These are phyloP conservation scores for Talaromyces sp. DNA, from an alignment of 2,329 filamentous ascomycete species.

Conservation along the genomic window DNA sequence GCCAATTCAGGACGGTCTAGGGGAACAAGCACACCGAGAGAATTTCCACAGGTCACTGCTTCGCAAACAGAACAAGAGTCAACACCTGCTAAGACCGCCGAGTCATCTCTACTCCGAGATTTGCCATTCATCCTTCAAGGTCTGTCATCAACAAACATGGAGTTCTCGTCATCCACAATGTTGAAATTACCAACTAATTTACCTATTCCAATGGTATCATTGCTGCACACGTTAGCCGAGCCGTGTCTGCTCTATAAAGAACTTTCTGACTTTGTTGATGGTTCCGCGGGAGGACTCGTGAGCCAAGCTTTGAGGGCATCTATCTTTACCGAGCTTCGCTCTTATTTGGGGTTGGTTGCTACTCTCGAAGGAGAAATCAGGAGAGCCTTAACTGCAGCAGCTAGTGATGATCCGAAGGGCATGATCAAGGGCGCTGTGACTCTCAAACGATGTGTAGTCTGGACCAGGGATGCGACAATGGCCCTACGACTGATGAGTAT, in stretches of 20 bases:
- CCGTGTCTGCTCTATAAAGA: conserved; percentile 86
- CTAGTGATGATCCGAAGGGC: conserved; percentile 56
- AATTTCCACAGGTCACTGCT: conserved; percentile 21
- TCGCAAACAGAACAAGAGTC: conserved; percentile 32
- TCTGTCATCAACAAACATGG: conserved; percentile 77
- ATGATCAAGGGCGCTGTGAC: conserved; percentile 87
- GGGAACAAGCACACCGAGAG: conserved; percentile 22
- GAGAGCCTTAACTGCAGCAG: conserved; percentile 70
- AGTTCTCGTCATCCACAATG: conserved; percentile 65
- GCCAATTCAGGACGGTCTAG: conserved; percentile 17
- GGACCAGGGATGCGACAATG: conserved; percentile 97
- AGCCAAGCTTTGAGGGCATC: conserved; percentile 88
- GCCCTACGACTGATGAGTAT: conserved; percentile 87
- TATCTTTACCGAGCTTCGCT: conserved; percentile 76
- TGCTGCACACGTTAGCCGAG: conserved; percentile 86
- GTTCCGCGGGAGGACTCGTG: conserved; percentile 75
- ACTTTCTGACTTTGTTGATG: conserved; percentile 76
- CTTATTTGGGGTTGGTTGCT: conserved; percentile 85
- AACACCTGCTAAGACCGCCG: conserved; percentile 57
- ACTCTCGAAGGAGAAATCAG: conserved; percentile 91
- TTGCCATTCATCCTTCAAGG: conserved; percentile 91
- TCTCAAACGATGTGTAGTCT: conserved; percentile 89
- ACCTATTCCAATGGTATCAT: conserved; percentile 76
- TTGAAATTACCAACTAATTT: conserved; percentile 74
- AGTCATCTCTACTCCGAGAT: conserved; percentile 68